Conservation (phyloP, 768 basidiomycete genomes). For the Harrya chromipes region DNA sequence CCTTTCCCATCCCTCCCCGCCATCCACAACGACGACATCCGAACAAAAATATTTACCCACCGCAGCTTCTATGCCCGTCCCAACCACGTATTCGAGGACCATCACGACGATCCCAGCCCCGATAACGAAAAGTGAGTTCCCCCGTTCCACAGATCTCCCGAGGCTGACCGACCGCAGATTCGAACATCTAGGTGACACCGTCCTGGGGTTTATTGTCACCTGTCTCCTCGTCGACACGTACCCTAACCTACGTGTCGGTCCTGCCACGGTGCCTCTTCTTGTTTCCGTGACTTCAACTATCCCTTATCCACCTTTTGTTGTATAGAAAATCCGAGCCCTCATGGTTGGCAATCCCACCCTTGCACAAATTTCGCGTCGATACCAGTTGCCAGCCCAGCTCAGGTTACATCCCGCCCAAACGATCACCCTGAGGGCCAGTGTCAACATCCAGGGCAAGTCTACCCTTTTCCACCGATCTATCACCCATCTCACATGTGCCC, state of each 20-base stretch:
- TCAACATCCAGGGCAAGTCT: constrained; percentile 64
- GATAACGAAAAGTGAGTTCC: constrained; percentile 73
- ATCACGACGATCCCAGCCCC: constrained; percentile 65
- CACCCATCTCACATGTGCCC: constrained; percentile 1
- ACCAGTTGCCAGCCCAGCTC: constrained; percentile 59
- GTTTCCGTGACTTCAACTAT: background rate
- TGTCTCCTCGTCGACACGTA: constrained; percentile 58
- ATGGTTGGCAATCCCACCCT: constrained; percentile 74
- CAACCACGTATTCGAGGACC: constrained; percentile 74
- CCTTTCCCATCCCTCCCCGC: constrained; percentile 56
- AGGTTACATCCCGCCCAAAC: constrained; percentile 70
- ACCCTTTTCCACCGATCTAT: constrained; percentile 1
- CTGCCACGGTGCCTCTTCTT: constrained; percentile 50
- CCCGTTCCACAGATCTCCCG: background rate
- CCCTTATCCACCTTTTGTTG: background rate
- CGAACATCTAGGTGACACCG: constrained; percentile 76
- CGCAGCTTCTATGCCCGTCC: constrained; percentile 68
- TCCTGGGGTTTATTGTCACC: constrained; percentile 67
- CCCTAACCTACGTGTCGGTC: constrained; percentile 72
- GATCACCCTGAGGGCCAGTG: constrained; percentile 64
- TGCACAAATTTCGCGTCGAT: constrained; percentile 65
- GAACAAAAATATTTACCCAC: constrained; percentile 68
- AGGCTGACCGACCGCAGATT: constrained; percentile 39
- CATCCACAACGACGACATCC: constrained; percentile 46
- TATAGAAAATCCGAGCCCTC: constrained; percentile 73